A percentile compares a stretch with the other conserved stretches of the same genome.
Evolutionary conservation across 345 rosid species (phyloP).

Genomic region (Combretum micranthum): DNA sequence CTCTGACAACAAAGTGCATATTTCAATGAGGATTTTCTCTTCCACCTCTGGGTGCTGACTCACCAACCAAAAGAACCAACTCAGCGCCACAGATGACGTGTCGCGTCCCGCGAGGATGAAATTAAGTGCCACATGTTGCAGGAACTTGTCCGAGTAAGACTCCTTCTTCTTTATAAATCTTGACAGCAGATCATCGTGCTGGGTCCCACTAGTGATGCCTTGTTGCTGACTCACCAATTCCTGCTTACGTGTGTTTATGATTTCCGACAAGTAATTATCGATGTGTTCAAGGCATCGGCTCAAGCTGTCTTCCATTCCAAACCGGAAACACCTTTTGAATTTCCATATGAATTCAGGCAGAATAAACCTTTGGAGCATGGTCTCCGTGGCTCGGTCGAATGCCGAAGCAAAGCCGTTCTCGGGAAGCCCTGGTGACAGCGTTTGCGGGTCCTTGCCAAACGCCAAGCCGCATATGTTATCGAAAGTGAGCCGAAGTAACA

Average conservation of each 20-base stretch:
- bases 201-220: neutral
- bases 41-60: conserved; percentile 23
- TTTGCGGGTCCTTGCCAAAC: conserved; percentile 36
- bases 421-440: conserved; percentile 26
- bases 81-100: conserved; percentile 39
- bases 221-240: conserved; percentile 23
- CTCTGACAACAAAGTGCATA: conserved; percentile 26
- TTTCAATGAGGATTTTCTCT: conserved; percentile 27
- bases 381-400: conserved; percentile 41
- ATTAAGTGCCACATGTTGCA: conserved; percentile 37
- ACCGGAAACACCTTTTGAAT: conserved; percentile 28
- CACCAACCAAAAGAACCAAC: conserved; percentile 43
- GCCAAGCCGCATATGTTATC: conserved; percentile 47
- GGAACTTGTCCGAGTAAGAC: conserved; percentile 36
- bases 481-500: conserved; percentile 40
- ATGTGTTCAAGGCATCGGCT: conserved; percentile 24
- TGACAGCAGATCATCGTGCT: conserved; percentile 34
- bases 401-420: conserved; percentile 33
- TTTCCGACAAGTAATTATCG: conserved; percentile 25
- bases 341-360: conserved; percentile 31
- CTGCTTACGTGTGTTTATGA: conserved; percentile 29
- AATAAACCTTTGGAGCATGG: conserved; percentile 35
- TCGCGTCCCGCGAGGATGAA: conserved; percentile 47
- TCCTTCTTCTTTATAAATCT: conserved; percentile 38
- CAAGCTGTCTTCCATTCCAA: conserved; percentile 34